These are phyloP conservation scores for Amanita phalloides DNA, from an alignment of 768 basidiomycete species.

Conservation along the genomic window DNA sequence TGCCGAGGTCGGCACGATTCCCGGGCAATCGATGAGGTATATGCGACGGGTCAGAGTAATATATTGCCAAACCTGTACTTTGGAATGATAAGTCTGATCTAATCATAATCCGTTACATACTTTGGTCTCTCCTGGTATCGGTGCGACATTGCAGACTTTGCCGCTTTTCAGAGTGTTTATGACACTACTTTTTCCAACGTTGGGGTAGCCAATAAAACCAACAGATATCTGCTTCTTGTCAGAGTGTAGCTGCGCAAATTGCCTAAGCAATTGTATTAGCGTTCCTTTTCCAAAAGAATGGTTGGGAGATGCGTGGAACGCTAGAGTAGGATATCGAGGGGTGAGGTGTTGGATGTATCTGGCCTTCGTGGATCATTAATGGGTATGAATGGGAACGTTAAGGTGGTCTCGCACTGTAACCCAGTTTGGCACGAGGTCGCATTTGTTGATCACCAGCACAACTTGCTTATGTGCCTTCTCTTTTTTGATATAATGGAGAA, in stretches of 20 bases:
- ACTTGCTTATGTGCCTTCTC: slow-evolving; percentile 98
- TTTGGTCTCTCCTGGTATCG: slow-evolving; percentile 97
- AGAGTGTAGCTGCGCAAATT: slow-evolving; percentile 93
- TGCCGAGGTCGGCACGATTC: slow-evolving; percentile 91
- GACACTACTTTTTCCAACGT: slow-evolving; percentile 94
- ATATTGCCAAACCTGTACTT: slow-evolving; percentile 87
- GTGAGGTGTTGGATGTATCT: slow-evolving; percentile 94
- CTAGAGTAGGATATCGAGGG: slow-evolving; percentile 90
- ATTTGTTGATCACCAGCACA: slow-evolving; percentile 95
- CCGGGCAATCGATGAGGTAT: slow-evolving; percentile 98
- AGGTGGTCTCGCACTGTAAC: slow-evolving; percentile 62
- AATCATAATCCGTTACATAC: slow-evolving; percentile 17
- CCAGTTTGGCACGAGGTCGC: slow-evolving; percentile 97
- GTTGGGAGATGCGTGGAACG: slow-evolving; percentile 97
- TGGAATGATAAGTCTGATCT: neutral
- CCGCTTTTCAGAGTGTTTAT: slow-evolving; percentile 98
- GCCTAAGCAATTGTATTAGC: slow-evolving; percentile 90
- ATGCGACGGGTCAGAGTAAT: slow-evolving; percentile 93
- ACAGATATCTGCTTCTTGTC: slow-evolving; percentile 99
- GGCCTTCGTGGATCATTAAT: slow-evolving; percentile 39
- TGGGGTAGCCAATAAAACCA: slow-evolving; percentile 96
- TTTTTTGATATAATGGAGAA: slow-evolving; percentile 87
- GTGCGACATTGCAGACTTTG: slow-evolving; percentile 95
- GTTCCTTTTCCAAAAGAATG: slow-evolving; percentile 99
- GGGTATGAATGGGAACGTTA: neutral